Evolutionary conservation across 495 filamentous ascomycete genomes (phyloP).

Genomic region (Talaromyces proteolyticus): DNA sequence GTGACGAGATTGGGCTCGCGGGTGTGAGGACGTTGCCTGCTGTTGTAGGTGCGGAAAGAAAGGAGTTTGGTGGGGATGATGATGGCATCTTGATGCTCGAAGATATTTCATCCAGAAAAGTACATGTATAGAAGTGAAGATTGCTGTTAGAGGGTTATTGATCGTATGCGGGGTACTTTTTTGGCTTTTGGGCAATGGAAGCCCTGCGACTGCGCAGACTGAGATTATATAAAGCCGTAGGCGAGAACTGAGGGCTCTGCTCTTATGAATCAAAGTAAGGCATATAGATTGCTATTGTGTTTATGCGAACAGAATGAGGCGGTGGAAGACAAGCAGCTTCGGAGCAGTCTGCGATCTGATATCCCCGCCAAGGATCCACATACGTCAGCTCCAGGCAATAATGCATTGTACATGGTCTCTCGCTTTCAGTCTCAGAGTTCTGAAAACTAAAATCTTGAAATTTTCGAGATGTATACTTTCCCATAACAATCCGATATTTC

Average conservation of each 20-base stretch:
- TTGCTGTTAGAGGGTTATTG: too few species aligned
- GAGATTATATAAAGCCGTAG: too few species aligned
- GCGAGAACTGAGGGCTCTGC: too few species aligned
- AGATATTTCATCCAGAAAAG: neutral
- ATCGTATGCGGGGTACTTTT: neutral
- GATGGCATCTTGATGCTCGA: neutral
- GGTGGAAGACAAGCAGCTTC: too few species aligned
- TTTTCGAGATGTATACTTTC: neutral
- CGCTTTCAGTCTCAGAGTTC: neutral
- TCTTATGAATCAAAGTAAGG: too few species aligned
- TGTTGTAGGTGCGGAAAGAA: constrained; percentile 5
- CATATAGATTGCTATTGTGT: too few species aligned
- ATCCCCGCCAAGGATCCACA: too few species aligned
- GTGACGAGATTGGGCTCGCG: constrained; percentile 5
- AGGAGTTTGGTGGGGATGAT: neutral
- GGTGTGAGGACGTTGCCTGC: constrained; percentile 5
- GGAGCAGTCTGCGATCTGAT: too few species aligned
- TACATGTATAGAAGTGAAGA: neutral
- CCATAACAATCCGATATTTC: neutral
- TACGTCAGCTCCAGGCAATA: constrained; percentile 1
- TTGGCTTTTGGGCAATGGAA: too few species aligned
- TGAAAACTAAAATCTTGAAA: neutral
- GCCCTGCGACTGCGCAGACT: too few species aligned
- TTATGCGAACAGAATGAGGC: too few species aligned
- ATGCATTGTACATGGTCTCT: neutral